phyloP scores from a whole-genome alignment of 1,284 basidiomycete genomes.

The Clitocybe nebularis region DNA sequence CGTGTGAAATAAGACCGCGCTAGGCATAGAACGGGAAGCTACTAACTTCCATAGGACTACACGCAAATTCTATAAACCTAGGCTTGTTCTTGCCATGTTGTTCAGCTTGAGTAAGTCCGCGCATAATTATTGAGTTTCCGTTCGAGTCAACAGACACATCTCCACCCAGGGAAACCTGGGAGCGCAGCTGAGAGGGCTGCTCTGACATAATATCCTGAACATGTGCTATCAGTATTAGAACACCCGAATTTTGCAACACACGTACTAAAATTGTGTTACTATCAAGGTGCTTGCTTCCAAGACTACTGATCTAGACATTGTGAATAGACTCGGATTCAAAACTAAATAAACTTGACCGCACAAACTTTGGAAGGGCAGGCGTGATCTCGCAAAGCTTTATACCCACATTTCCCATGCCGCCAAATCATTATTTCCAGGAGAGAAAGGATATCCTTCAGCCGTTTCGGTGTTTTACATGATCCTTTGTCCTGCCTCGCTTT shows the following conservation, averaged over 20 bases:
- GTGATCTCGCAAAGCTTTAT: slow-evolving; percentile 60
- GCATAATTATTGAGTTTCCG: slow-evolving; percentile 38
- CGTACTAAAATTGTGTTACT: slow-evolving; percentile 55
- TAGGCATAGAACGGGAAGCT: neutral
- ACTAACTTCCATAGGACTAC: slow-evolving; percentile 56
- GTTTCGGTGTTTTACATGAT: slow-evolving; percentile 65
- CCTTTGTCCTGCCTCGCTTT: slow-evolving; percentile 37
- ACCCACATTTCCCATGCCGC: slow-evolving; percentile 69
- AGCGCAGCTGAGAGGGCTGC: slow-evolving; percentile 47
- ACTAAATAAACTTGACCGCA: slow-evolving; percentile 5
- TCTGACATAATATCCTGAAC: slow-evolving; percentile 73
- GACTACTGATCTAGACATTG: slow-evolving; percentile 24
- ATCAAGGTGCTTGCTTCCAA: slow-evolving; percentile 40
- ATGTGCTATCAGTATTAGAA: slow-evolving; percentile 8
- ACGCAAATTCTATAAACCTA: slow-evolving; percentile 75
- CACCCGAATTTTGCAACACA: neutral
- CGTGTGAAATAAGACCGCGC: neutral
- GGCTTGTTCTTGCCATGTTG: slow-evolving; percentile 57
- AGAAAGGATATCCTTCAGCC: slow-evolving; percentile 53
- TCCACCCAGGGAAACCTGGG: slow-evolving; percentile 38
- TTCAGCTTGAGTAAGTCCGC: slow-evolving; percentile 45
- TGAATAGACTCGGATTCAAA: neutral
- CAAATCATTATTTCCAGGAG: slow-evolving; percentile 62
- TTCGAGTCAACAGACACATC: slow-evolving; percentile 45
- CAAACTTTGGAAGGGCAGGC: slow-evolving; percentile 76